Evolutionary conservation across 495 filamentous ascomycete species (phyloP).

Genomic region (Tuber calosporum): DNA sequence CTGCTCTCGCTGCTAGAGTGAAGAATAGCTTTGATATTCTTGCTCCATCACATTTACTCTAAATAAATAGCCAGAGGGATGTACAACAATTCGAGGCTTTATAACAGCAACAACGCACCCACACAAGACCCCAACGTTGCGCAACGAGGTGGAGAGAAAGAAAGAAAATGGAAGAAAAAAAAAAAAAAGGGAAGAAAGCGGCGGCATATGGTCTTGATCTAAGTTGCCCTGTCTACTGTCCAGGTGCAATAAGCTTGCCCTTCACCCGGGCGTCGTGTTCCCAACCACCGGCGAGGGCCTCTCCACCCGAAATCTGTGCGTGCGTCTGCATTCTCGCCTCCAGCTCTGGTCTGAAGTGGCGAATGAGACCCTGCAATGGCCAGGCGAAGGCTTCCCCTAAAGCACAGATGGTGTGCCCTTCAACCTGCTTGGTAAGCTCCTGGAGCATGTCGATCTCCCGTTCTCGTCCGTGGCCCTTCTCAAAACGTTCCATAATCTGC

Average conservation of each 20-base stretch:
- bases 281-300: slow-evolving; percentile 83
- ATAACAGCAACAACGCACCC: not conserved
- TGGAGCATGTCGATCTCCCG: slow-evolving; percentile 99
- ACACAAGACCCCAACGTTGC: not conserved
- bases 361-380: slow-evolving; percentile 95
- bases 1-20: not conserved
- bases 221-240: slow-evolving; percentile 52
- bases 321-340: slow-evolving; percentile 79
- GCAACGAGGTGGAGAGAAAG: not conserved
- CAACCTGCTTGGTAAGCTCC: slow-evolving; percentile 97
- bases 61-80: not conserved
- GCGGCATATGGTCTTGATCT: not conserved
- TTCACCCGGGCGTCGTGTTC: slow-evolving; percentile 62
- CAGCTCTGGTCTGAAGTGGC: slow-evolving; percentile 92
- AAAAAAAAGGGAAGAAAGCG: not conserved
- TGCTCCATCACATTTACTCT: not conserved
- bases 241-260: slow-evolving; percentile 80
- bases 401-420: slow-evolving; percentile 97
- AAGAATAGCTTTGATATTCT: not conserved
- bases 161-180: not conserved
- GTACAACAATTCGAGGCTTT: not conserved
- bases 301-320: slow-evolving; percentile 59
- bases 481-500: slow-evolving; percentile 95
- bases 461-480: slow-evolving; percentile 76
- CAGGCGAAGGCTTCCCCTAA: slow-evolving; percentile 96